A percentile compares a stretch with the other conserved stretches of the same genome.
phyloP scores from a whole-genome alignment of 768 basidiomycete genomes.

The Trametes gibbosa region DNA sequence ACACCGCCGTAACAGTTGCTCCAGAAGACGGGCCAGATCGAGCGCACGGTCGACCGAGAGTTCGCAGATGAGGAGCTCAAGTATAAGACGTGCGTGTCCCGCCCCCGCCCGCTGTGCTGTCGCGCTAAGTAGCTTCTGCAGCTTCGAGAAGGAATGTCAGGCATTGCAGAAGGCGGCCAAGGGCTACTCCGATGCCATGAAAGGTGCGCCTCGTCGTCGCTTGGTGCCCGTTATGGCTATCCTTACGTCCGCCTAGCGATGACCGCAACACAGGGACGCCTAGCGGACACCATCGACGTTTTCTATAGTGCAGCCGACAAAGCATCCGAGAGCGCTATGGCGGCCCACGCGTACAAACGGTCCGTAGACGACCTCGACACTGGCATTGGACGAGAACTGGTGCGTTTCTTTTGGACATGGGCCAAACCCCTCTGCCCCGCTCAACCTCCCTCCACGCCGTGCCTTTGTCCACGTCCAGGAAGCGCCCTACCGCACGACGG shows the following conservation, averaged over 20 bases:
- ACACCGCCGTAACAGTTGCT: slow-evolving; percentile 55
- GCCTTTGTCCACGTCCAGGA: slow-evolving; percentile 53
- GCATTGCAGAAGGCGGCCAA: slow-evolving; percentile 94
- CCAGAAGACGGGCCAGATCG: slow-evolving; percentile 98
- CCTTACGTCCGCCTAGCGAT: slow-evolving; percentile 55
- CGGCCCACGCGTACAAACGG: slow-evolving; percentile 92
- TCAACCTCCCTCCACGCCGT: background rate
- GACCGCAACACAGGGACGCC: slow-evolving; percentile 87
- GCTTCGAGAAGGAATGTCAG: slow-evolving; percentile 96
- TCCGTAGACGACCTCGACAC: slow-evolving; percentile 92
- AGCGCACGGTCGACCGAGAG: slow-evolving; percentile 91
- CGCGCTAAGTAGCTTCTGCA: slow-evolving; percentile 30
- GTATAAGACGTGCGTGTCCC: slow-evolving; percentile 71
- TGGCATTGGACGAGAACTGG: slow-evolving; percentile 80
- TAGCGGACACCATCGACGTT: slow-evolving; percentile 90
- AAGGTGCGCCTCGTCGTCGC: slow-evolving; percentile 51
- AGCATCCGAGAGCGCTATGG: slow-evolving; percentile 91
- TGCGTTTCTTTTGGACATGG: slow-evolving; percentile 37
- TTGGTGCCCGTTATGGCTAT: background rate
- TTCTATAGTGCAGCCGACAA: slow-evolving; percentile 89
- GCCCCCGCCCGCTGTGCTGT: background rate
- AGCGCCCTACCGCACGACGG: slow-evolving; percentile 88
- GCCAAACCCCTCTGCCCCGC: background rate
- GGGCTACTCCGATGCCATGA: slow-evolving; percentile 91
- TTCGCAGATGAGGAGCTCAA: slow-evolving; percentile 91